Conservation (phyloP, 2,329 filamentous ascomycete genomes). For the Penicillium glabrum region DNA sequence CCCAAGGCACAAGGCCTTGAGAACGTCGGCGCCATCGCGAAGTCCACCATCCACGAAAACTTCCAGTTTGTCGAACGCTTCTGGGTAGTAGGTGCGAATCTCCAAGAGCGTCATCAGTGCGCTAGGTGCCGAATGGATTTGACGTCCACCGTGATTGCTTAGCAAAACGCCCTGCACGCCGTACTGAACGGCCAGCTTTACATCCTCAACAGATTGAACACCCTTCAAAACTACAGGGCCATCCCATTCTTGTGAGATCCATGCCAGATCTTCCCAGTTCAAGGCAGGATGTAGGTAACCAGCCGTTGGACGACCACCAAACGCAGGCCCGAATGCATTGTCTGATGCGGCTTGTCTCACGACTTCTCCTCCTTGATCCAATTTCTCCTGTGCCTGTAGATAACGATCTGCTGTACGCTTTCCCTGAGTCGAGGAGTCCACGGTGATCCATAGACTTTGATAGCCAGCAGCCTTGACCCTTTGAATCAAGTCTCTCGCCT, state of each 20-base stretch:
- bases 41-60: constrained; percentile 55
- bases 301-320: constrained; percentile 15
- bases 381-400: constrained; percentile 14
- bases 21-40: constrained; percentile 51
- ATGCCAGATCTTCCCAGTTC: constrained; percentile 59
- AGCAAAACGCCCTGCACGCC: constrained; percentile 50
- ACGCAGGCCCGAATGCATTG: constrained; percentile 15
- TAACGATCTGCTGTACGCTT: constrained; percentile 19
- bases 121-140: constrained; percentile 50
- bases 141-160: constrained; percentile 52
- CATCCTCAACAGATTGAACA: constrained; percentile 49
- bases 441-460: constrained; percentile 18
- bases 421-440: constrained; percentile 17
- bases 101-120: constrained; percentile 51
- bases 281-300: constrained; percentile 16
- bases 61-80: constrained; percentile 49
- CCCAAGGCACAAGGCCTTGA: constrained; percentile 55
- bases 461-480: constrained; percentile 17
- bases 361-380: constrained; percentile 6
- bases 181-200: constrained; percentile 42
- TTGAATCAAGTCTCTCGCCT: constrained; percentile 12
- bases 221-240: constrained; percentile 64
- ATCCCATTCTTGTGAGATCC: constrained; percentile 59
- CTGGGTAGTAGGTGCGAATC: constrained; percentile 49
- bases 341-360: constrained; percentile 6